Evolutionary conservation across 352 stramenopile species (phyloP), one percentile per base, ranked within the genome.

Genomic region (Thalassiosira delicatula): DNA sequence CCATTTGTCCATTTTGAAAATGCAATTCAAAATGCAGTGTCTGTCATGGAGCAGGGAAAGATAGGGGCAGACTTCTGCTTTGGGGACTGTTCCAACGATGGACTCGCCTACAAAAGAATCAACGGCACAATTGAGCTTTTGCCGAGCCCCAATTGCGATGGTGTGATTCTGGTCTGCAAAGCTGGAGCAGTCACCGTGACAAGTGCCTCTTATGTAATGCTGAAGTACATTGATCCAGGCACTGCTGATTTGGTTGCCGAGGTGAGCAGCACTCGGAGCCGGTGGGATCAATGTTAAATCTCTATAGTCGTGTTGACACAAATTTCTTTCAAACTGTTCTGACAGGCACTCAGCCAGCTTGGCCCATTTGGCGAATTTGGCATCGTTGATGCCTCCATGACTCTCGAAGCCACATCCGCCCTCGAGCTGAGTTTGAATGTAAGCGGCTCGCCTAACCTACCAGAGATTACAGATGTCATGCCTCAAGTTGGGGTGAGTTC

Each of bases 351-450:
- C 25, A 35, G 49, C 42, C 11, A 49, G 33, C 9, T 68, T 14
- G 59, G 59, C 4, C 30, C 59, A 11, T 68, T 68, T 68, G 59
- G 29, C 17, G 7, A 27, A 5, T 68, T 49, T 46, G 59, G 59
- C 19, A 2, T 68, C 25, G 2, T 9, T 51, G 49, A 68, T 49
- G 30, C 59, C 44, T 68, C 59, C 19, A 12, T 49, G 23, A 49
- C 3, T 27, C 12, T 68, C 17, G 30, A 42, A 27, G 59, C 59
- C 5, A 68, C 59, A 51, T 14, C 32, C 3, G 23, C 33, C n/a
- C 59, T 33, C 21, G 19, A 49, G 25, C 49, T 46, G 14, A 46
- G 14, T 7, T 14, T 46, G 37, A 14, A 14, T 46, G 37, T 46
- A 7, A 46, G 37, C 37, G 37, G 37, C 37, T 14, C 7, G 7